Base-by-base conservation (phyloP, 1,139 yeast species). In the Scheffersomyces insectosa region DNA sequence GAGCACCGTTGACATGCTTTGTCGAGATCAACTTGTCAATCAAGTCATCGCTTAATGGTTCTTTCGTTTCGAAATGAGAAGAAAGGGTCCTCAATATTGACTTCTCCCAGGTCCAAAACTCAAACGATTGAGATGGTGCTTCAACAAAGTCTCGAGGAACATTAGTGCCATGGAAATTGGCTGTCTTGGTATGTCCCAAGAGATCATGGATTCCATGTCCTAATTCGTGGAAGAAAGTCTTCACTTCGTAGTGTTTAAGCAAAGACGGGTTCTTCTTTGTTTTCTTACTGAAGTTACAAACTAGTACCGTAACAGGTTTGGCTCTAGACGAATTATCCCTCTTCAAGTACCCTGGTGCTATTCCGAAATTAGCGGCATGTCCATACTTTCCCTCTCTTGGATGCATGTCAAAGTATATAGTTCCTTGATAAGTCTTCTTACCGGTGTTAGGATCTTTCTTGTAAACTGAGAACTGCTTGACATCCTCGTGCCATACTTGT, bases 201-300 rank as follows among this genome's bases (percentile, higher is more conserved):
- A 88, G 70, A 50, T 82, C 86, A 64, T 88, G 96, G 45, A 88
- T 84, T 43, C 95, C 96, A 59, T 88, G 96, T 25, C 96, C 96
- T 54, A 88, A 74, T 64, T 88, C 96, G 58, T 88, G 96, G 83
- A 88, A 88, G 55, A 88, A 84, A 0, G 96, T 88, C 27, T 83
- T 82, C 6, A 88, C 89, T 61, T 88, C 96, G 49, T 72, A 73
- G 61, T 88, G 96, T 57, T 84, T 84, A 54, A 88, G 74, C 51
- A 88, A 70, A 1, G 95, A 82, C 10, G 96, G 95, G 57, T 83
- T 85, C 9, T 72, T 77, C 28, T 72, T 66, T 1, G 88, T 76
- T 36, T 95, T 90, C 60, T 85, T 85, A 37, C 95, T 83, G 62
- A 88, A 88, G 65, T 88, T 88, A 69, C 96, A 88, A 35, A 88